Evolutionary conservation across 176 grass and related monocot genomes (phyloP).

Genomic region (Musa schizocarpa): DNA sequence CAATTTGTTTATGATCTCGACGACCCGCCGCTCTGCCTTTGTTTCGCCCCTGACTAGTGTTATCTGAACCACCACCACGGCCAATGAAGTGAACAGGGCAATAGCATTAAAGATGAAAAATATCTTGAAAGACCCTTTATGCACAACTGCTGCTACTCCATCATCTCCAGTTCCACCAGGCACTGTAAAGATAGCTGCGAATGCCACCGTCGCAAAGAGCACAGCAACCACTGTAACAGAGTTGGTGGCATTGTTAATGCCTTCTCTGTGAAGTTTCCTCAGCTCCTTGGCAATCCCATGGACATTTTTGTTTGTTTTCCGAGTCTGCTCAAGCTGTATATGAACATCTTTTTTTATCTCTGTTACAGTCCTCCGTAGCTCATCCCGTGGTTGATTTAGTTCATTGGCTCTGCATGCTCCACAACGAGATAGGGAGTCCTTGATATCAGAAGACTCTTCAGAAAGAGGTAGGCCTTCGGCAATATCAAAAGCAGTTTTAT

Average conservation of each 20-base stretch:
- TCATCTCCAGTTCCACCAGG: neutral
- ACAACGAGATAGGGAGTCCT: constrained; percentile 1
- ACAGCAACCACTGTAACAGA: constrained; percentile 16
- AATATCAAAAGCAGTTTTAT: constrained; percentile 18
- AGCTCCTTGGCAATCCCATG: constrained; percentile 12
- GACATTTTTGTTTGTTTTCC: constrained; percentile 23
- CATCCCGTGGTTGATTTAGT: constrained; percentile 16
- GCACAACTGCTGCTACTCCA: neutral
- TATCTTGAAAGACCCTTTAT: neutral
- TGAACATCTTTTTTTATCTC: constrained; percentile 20
- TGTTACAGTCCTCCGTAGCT: constrained; percentile 13
- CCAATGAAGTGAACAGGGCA: constrained; percentile 14
- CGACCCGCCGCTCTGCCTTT: constrained; percentile 10
- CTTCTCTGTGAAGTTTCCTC: constrained; percentile 13
- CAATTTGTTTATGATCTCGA: constrained; percentile 16
- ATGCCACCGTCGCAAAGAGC: constrained; percentile 12
- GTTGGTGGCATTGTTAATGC: constrained; percentile 15
- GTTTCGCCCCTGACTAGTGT: constrained; percentile 10
- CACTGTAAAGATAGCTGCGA: constrained; percentile 16
- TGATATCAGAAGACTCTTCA: constrained; percentile 16
- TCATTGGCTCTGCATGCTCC: constrained; percentile 13
- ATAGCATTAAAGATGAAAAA: constrained; percentile 19
- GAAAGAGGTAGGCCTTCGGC: constrained; percentile 13
- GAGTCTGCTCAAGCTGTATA: constrained; percentile 18
- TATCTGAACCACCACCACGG: constrained; percentile 20